These are phyloP conservation scores for Peniophora sp. DNA, from an alignment of 1,284 basidiomycete genomes.

Conservation along the genomic window DNA sequence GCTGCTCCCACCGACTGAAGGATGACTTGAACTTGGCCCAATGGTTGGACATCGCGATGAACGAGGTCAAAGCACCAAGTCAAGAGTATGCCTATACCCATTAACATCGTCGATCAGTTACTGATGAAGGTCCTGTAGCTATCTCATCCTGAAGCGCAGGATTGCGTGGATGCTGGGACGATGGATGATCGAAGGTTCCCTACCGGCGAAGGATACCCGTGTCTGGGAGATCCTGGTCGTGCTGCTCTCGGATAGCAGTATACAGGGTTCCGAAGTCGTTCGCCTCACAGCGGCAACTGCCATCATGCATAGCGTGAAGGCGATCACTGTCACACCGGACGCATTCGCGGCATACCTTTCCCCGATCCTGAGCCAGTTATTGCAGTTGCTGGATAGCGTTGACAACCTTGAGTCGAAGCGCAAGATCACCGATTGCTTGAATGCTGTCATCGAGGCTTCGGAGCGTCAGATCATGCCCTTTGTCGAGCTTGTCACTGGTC, in stretches of 20 bases:
- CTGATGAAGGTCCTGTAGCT: slow-evolving; percentile 46
- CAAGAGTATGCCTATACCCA: slow-evolving; percentile 36
- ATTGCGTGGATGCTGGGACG: slow-evolving; percentile 88
- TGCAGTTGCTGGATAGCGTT: slow-evolving; percentile 66
- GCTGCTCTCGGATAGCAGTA: slow-evolving; percentile 55
- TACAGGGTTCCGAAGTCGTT: slow-evolving; percentile 71
- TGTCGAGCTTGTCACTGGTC: slow-evolving; percentile 53
- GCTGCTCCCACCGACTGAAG: slow-evolving; percentile 66
- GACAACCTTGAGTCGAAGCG: slow-evolving; percentile 76
- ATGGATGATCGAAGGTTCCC: slow-evolving; percentile 67
- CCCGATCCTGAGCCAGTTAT: slow-evolving; percentile 49
- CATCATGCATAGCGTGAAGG: slow-evolving; percentile 72
- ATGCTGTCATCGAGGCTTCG: slow-evolving; percentile 57
- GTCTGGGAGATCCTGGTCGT: slow-evolving; percentile 79
- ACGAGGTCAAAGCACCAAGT: slow-evolving; percentile 50
- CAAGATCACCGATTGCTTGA: slow-evolving; percentile 62
- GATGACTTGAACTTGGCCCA: slow-evolving; percentile 56
- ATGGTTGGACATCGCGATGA: slow-evolving; percentile 54
- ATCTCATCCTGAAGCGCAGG: slow-evolving; percentile 81
- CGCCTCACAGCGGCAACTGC: slow-evolving; percentile 74
- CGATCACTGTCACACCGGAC: slow-evolving; percentile 46
- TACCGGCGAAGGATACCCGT: slow-evolving; percentile 49
- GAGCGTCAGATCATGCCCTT: slow-evolving; percentile 59
- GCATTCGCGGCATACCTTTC: slow-evolving; percentile 56
- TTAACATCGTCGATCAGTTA: background rate